These are phyloP conservation scores for Geum urbanum DNA, from an alignment of 306 rosid genomes.

Conservation along the genomic window DNA sequence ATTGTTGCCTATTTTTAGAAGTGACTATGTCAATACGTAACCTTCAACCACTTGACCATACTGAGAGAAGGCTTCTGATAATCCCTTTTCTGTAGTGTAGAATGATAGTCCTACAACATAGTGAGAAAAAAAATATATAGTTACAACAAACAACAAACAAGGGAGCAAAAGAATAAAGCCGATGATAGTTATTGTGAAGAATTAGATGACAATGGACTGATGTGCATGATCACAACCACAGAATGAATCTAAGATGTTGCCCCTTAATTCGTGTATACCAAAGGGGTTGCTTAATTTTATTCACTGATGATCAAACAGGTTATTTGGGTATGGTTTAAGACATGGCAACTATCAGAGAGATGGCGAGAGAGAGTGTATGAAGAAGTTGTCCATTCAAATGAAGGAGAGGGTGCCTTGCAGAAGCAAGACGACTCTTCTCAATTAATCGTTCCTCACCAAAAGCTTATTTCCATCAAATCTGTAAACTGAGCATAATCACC, in stretches of 20 bases:
- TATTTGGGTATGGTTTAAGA: background rate
- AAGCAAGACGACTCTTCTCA: background rate
- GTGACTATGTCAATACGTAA: conserved; percentile 19
- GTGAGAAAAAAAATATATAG: background rate
- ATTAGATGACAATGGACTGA: background rate
- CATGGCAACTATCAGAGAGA: background rate
- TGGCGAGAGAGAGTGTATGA: background rate
- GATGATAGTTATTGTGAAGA: background rate
- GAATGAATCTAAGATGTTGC: background rate
- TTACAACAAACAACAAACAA: background rate
- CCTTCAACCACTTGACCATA: conserved; percentile 89
- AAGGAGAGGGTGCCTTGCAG: background rate
- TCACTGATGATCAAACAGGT: background rate
- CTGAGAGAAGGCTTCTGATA: conserved; percentile 72
- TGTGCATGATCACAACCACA: background rate
- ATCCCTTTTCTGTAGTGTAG: conserved; percentile 57
- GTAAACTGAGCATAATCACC: background rate
- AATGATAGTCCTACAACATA: conserved; percentile 61
- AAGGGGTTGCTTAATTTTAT: background rate
- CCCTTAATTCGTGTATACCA: background rate
- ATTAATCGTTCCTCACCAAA: background rate
- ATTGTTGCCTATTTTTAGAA: conserved; percentile 10
- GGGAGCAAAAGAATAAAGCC: background rate
- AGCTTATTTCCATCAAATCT: background rate
- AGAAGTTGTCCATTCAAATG: background rate